Conservation (phyloP, 345 rosid genomes). For the Rhodomyrtus tomentosa region DNA sequence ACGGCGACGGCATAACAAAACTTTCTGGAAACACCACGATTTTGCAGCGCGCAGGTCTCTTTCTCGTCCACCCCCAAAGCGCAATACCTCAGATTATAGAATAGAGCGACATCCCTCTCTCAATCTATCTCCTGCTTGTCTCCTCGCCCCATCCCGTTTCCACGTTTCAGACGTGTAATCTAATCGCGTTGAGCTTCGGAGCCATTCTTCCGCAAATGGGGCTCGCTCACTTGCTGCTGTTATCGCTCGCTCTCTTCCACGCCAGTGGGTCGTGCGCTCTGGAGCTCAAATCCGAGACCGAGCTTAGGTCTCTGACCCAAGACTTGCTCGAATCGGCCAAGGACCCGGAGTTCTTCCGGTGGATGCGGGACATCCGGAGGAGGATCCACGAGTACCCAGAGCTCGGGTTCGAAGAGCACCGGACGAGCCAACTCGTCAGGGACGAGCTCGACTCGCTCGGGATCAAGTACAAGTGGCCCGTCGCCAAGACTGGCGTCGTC, state of each 20-base stretch:
- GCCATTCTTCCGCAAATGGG: neutral
- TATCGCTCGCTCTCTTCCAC: neutral
- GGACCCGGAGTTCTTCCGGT: conserved; percentile 42
- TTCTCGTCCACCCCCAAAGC: neutral
- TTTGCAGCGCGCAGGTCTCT: neutral
- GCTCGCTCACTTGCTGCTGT: neutral
- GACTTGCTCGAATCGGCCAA: conserved; percentile 34
- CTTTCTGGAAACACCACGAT: neutral
- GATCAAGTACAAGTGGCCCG: conserved; percentile 48
- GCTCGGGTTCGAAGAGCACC: conserved; percentile 56
- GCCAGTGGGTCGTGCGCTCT: neutral
- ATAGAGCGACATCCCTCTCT: neutral
- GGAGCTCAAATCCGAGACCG: neutral
- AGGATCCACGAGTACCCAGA: conserved; percentile 55
- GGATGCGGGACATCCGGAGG: conserved; percentile 55
- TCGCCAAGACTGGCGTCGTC: conserved; percentile 58
- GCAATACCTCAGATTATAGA: neutral
- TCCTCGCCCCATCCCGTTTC: neutral
- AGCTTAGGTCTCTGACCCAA: conserved; percentile 13
- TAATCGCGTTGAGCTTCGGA: neutral
- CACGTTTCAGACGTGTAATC: neutral
- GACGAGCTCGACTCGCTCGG: conserved; percentile 53
- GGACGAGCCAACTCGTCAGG: conserved; percentile 46
- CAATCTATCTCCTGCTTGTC: neutral
- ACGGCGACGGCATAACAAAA: too few relatives aligned